Conservation (phyloP, 768 basidiomycete species). For the Pulveroboletus sp. region DNA sequence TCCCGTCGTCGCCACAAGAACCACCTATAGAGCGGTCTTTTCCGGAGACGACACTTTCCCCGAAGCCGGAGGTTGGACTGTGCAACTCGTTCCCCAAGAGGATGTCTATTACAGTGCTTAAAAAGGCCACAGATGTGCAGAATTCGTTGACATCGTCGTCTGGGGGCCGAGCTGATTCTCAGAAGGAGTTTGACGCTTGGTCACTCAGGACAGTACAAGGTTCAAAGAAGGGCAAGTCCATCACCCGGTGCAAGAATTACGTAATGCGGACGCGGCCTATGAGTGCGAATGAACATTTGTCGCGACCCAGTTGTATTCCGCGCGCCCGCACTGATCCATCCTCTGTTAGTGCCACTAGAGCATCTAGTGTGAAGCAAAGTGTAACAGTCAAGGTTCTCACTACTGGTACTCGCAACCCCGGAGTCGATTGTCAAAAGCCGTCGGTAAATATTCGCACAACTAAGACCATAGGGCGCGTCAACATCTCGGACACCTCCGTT, state of each 20-base stretch:
- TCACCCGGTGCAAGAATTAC: no score
- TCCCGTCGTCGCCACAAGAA: not conserved
- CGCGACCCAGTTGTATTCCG: constrained; percentile 1
- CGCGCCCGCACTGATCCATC: not conserved
- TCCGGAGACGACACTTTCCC: no score
- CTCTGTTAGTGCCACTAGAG: not conserved
- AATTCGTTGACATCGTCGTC: not conserved
- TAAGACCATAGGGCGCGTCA: not conserved
- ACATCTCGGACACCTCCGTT: not conserved
- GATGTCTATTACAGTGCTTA: fast-evolving
- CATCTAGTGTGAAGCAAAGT: not conserved
- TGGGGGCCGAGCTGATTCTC: not conserved
- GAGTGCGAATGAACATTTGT: not conserved
- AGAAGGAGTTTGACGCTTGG: not conserved
- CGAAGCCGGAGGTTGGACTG: not conserved
- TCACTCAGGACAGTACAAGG: not conserved
- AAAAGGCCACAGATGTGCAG: not conserved
- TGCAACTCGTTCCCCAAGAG: no score
- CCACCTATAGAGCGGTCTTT: not conserved
- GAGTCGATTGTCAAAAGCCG: not conserved
- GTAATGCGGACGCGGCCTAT: not conserved
- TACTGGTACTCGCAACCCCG: not conserved
- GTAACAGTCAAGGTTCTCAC: not conserved
- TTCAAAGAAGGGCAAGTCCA: not conserved
- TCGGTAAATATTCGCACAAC: not conserved